phyloP scores from a whole-genome alignment of 2,329 filamentous ascomycete species.

The Cytospora piceae region DNA sequence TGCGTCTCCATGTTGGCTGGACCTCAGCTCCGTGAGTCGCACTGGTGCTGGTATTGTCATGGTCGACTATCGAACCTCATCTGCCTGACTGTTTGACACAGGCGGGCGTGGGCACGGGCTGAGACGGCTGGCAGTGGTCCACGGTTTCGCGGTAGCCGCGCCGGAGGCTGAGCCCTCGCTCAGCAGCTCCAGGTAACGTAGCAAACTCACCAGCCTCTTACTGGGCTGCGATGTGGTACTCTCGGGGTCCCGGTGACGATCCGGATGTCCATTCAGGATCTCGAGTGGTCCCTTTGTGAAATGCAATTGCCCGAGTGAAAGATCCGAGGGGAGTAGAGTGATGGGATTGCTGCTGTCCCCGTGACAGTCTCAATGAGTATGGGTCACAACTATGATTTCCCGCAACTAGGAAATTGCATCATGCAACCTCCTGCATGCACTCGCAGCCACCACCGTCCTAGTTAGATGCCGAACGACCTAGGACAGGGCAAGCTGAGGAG shows the following conservation, averaged over 20 bases:
- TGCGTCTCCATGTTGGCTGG: background rate
- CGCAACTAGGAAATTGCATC: background rate
- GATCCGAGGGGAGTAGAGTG: background rate
- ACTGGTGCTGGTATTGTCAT: slow-evolving; percentile 20
- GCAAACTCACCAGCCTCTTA: slow-evolving; percentile 8
- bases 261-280: slow-evolving; percentile 7
- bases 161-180: background rate
- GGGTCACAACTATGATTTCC: background rate
- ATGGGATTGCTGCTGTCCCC: background rate
- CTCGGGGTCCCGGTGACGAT: slow-evolving; percentile 15
- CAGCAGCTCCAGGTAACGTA: background rate
- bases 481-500: background rate
- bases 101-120: slow-evolving; percentile 5
- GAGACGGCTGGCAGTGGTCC: slow-evolving; percentile 8
- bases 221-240: slow-evolving; percentile 18
- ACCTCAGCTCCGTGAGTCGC: background rate
- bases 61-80: slow-evolving; percentile 7
- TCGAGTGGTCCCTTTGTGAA: background rate
- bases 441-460: background rate
- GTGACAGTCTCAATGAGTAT: background rate
- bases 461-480: background rate
- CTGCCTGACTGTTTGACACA: slow-evolving; percentile 10
- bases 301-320: background rate
- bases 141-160: background rate
- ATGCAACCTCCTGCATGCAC: background rate